Conservation (phyloP, 2,329 filamentous ascomycete species). For the Fusarium subglutinans region DNA sequence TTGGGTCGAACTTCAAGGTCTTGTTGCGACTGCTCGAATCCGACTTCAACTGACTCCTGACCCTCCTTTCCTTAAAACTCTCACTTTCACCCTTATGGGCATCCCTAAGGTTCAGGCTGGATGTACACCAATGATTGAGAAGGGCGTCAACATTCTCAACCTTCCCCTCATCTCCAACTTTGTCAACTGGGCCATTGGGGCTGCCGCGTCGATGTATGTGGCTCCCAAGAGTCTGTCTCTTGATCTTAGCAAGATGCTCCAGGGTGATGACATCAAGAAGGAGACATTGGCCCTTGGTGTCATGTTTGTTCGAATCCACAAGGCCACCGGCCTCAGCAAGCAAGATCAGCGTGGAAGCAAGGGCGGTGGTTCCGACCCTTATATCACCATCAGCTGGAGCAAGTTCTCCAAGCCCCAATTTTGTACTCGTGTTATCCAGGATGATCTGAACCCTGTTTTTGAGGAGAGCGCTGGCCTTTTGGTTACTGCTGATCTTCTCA, state of each 20-base stretch:
- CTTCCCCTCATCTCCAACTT: slow-evolving; percentile 94
- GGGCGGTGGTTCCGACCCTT: slow-evolving; percentile 91
- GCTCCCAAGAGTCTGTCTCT: slow-evolving; percentile 94
- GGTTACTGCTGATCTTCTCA: slow-evolving; percentile 89
- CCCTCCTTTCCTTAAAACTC: slow-evolving; percentile 88
- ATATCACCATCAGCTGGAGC: slow-evolving; percentile 93
- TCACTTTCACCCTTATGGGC: slow-evolving; percentile 95
- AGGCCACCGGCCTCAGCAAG: slow-evolving; percentile 87
- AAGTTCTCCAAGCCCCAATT: slow-evolving; percentile 99
- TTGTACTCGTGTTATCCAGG: slow-evolving; percentile 94
- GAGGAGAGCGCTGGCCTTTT: slow-evolving; percentile 87
- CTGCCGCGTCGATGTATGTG: slow-evolving; percentile 89
- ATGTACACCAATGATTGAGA: slow-evolving; percentile 92
- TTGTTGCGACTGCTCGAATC: slow-evolving; percentile 88
- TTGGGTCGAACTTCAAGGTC: slow-evolving; percentile 86
- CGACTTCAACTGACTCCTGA: slow-evolving; percentile 88
- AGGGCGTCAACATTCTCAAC: slow-evolving; percentile 90
- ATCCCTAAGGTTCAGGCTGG: slow-evolving; percentile 88
- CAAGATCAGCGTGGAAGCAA: slow-evolving; percentile 85
- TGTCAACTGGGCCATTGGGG: slow-evolving; percentile 92
- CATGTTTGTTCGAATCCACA: slow-evolving; percentile 92
- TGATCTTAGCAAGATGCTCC: slow-evolving; percentile 88
- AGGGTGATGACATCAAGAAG: slow-evolving; percentile 92
- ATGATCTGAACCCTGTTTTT: slow-evolving; percentile 92
- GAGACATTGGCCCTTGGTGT: slow-evolving; percentile 86